Percentiles rank a stretch among this genome's conserved stretches.
Conservation (phyloP, 139 green algal species). For the Tetraselmis chui region DNA sequence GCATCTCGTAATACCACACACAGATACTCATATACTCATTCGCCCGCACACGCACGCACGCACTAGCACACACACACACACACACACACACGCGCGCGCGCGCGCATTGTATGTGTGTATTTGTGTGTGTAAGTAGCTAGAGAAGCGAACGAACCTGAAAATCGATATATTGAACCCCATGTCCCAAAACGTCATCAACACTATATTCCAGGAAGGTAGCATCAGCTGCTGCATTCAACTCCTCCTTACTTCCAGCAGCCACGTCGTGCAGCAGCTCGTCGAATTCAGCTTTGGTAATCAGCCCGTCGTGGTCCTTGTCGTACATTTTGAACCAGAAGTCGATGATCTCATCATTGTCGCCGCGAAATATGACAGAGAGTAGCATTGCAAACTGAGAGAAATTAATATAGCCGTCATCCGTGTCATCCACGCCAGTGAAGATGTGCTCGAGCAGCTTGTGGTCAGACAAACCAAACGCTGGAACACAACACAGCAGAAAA, state of each 20-base stretch:
- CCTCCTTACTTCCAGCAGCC: not conserved
- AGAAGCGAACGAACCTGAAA: too few species aligned
- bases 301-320: conserved; percentile 10
- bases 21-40: too few species aligned
- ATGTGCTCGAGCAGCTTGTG: conserved; percentile 20
- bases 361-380: conserved; percentile 9
- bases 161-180: not conserved
- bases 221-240: not conserved
- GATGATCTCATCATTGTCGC: conserved; percentile 27
- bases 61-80: too few species aligned
- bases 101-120: too few species aligned
- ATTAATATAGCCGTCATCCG: conserved; percentile 15
- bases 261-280: conserved; percentile 27
- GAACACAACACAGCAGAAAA: not conserved
- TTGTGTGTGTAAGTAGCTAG: too few species aligned
- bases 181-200: not conserved
- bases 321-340: conserved; percentile 32
- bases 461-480: conserved; percentile 22
- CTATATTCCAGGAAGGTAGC: conserved; percentile 3
- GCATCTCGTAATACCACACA: too few species aligned
- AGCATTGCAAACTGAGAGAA: conserved; percentile 12
- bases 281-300: conserved; percentile 18
- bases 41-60: too few species aligned
- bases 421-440: conserved; percentile 23
- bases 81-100: too few species aligned